Evolutionary conservation across 257 asterid genomes (phyloP).

Genomic region (Verbena officinalis): DNA sequence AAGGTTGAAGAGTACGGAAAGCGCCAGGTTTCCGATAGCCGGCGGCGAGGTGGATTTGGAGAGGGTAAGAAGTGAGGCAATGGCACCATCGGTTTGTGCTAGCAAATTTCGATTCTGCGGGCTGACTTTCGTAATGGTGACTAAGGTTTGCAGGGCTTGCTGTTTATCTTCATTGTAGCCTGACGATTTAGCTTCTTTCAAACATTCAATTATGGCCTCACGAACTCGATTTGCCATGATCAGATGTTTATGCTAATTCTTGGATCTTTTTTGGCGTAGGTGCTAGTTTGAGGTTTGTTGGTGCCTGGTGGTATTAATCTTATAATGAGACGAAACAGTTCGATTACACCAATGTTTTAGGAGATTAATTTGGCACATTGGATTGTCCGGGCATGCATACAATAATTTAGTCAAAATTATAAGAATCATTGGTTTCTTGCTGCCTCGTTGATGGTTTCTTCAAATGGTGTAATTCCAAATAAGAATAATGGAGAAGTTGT

Average conservation of each 20-base stretch:
- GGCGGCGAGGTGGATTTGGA: conserved; percentile 39
- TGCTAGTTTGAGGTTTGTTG: neutral
- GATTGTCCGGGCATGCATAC: conserved; percentile 25
- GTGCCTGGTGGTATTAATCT: neutral
- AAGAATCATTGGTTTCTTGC: no score
- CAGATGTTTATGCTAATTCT: neutral
- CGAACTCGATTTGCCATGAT: conserved; percentile 41
- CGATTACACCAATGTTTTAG: conserved; percentile 6
- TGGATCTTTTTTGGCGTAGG: conserved; percentile 10
- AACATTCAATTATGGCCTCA: conserved; percentile 52
- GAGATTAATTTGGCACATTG: conserved; percentile 2
- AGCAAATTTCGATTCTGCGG: conserved; percentile 70
- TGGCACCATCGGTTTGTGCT: conserved; percentile 55
- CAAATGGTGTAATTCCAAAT: no score
- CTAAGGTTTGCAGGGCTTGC: conserved; percentile 58
- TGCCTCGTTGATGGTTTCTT: no score
- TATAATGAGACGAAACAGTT: neutral
- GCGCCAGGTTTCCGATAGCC: conserved; percentile 43
- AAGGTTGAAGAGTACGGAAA: conserved; percentile 71
- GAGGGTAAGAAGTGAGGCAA: conserved; percentile 51
- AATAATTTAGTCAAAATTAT: neutral
- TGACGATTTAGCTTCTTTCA: conserved; percentile 43
- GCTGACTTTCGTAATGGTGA: conserved; percentile 65
- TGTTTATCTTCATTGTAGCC: conserved; percentile 35
- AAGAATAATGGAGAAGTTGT: no score